Evolutionary conservation across 2,329 filamentous ascomycete species (phyloP), one percentile per base, ranked within the genome.

Genomic region (Penicillium psychrosexuale): DNA sequence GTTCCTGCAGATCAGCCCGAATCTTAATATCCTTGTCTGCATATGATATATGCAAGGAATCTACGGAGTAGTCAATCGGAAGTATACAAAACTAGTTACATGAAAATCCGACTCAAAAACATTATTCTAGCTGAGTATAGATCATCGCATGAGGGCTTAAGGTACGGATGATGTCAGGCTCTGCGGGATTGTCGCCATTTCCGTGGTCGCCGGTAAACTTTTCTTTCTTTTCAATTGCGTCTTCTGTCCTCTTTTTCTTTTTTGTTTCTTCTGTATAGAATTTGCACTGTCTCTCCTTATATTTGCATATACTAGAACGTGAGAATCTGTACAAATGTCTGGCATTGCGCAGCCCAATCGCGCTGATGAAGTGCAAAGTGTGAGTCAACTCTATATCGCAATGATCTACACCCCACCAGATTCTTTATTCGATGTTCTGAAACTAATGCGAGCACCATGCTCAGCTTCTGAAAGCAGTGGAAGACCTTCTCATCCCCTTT

Each of bases 401-500:
- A 28, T 45, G 52, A 54, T 54, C 34, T 40, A 9, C 52, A 54
- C 36, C 15, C 28, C 38, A 13, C 31, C 11, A 8, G 1, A 28
- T 36, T 28, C 22, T 48, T 13, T 36, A 17, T 24, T 49, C 7
- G n/a, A 45, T 44, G 9, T 24, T 33, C 19, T 22, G 6, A 33
- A 38, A 11, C 24, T 31, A 40, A 45, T 33, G 37, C 22, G 8
- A 33, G 28, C 47, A 31, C 45, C 42, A 11, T 27, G 24, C 49
- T 3, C 7, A 76, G 74, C 68, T 75, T 48, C 62, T 74, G 5
- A 69, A 64, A 33, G 71, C 74, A 34, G 75, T 78, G 31, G 66
- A 78, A 63, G 68, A 73, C 31, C 75, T 75, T 42, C 64, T 79
- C 11, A 71, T 79, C 33, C 72, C 74, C 3, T 79, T 78, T 60